A percentile compares a stretch with the other conserved stretches of the same genome.
phyloP scores from a whole-genome alignment of 1,284 basidiomycete species.

The Ustilago esculenta region DNA sequence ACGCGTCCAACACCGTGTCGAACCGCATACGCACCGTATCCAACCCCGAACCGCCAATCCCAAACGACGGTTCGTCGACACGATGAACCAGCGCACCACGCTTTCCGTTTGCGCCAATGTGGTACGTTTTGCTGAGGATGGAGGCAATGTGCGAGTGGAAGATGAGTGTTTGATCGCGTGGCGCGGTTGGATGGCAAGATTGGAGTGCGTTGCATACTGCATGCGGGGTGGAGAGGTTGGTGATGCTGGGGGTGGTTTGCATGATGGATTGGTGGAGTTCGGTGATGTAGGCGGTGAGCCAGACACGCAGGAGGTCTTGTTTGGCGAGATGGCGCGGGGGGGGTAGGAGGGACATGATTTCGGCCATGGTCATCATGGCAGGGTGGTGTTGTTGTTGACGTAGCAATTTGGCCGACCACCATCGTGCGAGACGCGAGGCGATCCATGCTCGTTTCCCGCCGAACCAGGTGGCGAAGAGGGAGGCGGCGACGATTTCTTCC shows the following conservation, averaged over 20 bases:
- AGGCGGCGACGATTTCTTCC: conserved; percentile 33
- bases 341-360: conserved; percentile 38
- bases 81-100: too few relatives aligned
- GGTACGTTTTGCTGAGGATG: conserved; percentile 39
- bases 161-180: conserved; percentile 29
- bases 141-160: conserved; percentile 27
- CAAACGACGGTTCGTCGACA: too few relatives aligned
- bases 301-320: conserved; percentile 37
- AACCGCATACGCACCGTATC: too few relatives aligned
- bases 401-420: conserved; percentile 39
- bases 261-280: conserved; percentile 38
- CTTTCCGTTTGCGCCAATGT: too few relatives aligned
- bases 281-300: conserved; percentile 36
- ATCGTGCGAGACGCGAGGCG: conserved; percentile 30
- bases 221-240: conserved; percentile 17
- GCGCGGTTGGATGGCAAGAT: conserved; percentile 21
- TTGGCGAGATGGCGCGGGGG: conserved; percentile 36
- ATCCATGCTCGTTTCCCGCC: conserved; percentile 35
- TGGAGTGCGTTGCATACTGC: conserved; percentile 34
- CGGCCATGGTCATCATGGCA: conserved; percentile 41
- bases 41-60: too few relatives aligned
- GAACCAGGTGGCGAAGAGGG: conserved; percentile 34
- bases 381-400: conserved; percentile 40
- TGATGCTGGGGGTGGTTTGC: conserved; percentile 31
- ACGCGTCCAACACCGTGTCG: conserved; percentile 21